A percentile compares a stretch with the other conserved stretches of the same genome.
Evolutionary conservation across 108 stramenopile species (phyloP).

Genomic region (Cyclotella cryptica): DNA sequence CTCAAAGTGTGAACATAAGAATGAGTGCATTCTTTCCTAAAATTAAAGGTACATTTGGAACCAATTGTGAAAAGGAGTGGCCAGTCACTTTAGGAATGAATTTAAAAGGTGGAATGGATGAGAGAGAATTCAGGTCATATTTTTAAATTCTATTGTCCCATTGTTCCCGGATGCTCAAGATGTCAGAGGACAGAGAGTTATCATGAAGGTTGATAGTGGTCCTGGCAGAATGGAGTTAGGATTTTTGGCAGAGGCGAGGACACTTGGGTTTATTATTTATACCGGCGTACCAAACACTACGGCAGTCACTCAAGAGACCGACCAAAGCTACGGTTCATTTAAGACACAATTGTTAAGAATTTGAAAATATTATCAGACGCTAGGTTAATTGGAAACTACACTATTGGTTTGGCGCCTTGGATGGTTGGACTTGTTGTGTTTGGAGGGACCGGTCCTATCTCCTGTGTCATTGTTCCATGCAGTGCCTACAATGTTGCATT

Average conservation of each 20-base stretch:
- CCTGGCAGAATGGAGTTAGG: neutral
- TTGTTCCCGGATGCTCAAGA: neutral
- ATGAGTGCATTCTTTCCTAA: neutral
- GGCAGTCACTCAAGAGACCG: neutral
- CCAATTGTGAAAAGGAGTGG: neutral
- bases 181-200: neutral
- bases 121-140: neutral
- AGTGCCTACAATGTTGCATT: too few relatives aligned
- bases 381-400: neutral
- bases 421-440: neutral
- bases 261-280: neutral
- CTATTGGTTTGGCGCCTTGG: neutral
- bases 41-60: neutral
- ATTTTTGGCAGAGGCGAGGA: neutral
- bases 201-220: neutral
- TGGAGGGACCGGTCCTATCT: too few relatives aligned
- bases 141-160: neutral
- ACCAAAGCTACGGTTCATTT: neutral
- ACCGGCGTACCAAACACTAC: neutral
- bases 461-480: too few relatives aligned
- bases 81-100: neutral
- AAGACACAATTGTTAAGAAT: neutral
- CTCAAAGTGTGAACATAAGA: neutral
- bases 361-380: neutral
- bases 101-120: too few relatives aligned